Evolutionary conservation across 768 basidiomycete species (phyloP).

Genomic region (Piloderma croceum): DNA sequence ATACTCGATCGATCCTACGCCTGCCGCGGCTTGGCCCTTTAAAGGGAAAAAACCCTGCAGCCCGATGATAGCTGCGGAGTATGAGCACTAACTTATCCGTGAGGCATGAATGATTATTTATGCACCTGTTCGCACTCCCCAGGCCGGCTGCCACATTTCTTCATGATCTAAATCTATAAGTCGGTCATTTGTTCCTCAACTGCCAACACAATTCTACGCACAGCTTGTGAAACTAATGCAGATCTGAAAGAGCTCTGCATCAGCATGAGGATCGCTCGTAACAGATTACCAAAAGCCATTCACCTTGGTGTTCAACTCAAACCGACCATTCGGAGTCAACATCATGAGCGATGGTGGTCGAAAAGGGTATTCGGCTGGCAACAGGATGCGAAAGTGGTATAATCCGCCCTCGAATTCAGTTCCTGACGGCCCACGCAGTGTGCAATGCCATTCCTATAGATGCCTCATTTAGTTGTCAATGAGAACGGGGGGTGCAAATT

Average conservation of each 20-base stretch:
- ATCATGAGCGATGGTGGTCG: conserved; percentile 94
- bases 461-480: conserved; percentile 13
- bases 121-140: conserved; percentile 93
- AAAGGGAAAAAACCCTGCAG: conserved; percentile 87
- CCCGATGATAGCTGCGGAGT: conserved; percentile 69
- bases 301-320: conserved; percentile 94
- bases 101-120: conserved; percentile 1
- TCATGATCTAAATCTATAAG: conserved; percentile 63
- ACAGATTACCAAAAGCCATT: conserved; percentile 12
- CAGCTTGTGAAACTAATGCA: conserved; percentile 92
- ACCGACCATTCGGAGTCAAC: conserved; percentile 94
- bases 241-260: conserved; percentile 44
- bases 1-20: conserved; percentile 83
- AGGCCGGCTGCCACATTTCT: conserved; percentile 96
- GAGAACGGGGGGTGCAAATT: neutral
- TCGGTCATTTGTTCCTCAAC: neutral
- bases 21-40: conserved; percentile 80
- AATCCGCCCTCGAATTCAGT: conserved; percentile 93
- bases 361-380: conserved; percentile 95
- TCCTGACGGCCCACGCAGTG: conserved; percentile 80
- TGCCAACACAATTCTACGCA: no score
- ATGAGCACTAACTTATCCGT: conserved; percentile 6
- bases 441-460: conserved; percentile 89
- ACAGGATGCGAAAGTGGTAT: conserved; percentile 90
- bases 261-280: conserved; percentile 3